These are phyloP conservation scores for Melanomma pulvis-pyrius DNA, from an alignment of 495 filamentous ascomycete genomes.

Conservation along the genomic window DNA sequence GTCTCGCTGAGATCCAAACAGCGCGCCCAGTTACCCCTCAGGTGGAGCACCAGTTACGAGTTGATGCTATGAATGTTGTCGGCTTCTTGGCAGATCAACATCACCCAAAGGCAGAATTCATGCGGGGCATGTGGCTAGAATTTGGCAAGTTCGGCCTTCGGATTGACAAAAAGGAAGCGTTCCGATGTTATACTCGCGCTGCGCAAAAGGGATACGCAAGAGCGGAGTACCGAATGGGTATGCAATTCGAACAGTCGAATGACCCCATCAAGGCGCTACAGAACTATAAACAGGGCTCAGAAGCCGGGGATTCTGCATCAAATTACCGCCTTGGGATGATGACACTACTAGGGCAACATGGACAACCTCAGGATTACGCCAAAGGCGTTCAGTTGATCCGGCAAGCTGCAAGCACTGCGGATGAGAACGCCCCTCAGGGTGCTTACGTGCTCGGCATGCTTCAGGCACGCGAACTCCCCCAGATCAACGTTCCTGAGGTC, in stretches of 20 bases:
- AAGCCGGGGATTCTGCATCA: constrained; percentile 83
- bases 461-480: constrained; percentile 82
- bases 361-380: constrained; percentile 77
- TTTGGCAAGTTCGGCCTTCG: constrained; percentile 93
- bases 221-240: constrained; percentile 95
- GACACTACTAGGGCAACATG: constrained; percentile 90
- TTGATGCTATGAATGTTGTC: constrained; percentile 90
- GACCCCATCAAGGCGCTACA: constrained; percentile 86
- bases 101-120: constrained; percentile 92
- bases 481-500: constrained; percentile 76
- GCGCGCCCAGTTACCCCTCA: constrained; percentile 76
- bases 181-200: constrained; percentile 78
- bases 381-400: constrained; percentile 80
- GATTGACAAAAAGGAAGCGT: constrained; percentile 92
- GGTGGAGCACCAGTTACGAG: constrained; percentile 80
- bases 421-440: constrained; percentile 96
- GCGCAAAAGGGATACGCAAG: constrained; percentile 89
- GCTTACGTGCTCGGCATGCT: constrained; percentile 98
- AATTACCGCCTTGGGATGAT: constrained; percentile 98
- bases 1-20: constrained; percentile 64
- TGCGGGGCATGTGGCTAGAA: constrained; percentile 95
- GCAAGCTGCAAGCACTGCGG: constrained; percentile 80
- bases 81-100: constrained; percentile 85
- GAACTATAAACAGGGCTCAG: constrained; percentile 81
- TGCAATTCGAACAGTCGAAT: constrained; percentile 94